Base-by-base conservation (phyloP, 164 flowering plant species). In the Vitis riparia region DNA sequence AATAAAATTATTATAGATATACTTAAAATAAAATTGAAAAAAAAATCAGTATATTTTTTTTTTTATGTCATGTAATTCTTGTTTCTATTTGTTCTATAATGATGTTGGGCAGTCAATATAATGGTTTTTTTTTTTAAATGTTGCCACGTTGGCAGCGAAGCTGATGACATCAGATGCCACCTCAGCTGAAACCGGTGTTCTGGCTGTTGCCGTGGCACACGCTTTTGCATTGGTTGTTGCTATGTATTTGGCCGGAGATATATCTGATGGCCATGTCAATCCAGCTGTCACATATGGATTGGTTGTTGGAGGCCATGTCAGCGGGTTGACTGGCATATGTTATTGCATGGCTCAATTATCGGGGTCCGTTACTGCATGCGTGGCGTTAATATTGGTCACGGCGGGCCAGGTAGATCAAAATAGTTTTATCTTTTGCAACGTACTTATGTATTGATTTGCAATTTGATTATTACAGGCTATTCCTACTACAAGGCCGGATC, bases 221-320 rank as follows among this genome's bases (percentile, higher is more conserved):
- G 70, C 72, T 10, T 74, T 78, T 59, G 77, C 75, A 0, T 29
- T 78, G 37, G 62, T 55, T 12, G 71, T 68, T 16, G 80, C 77
- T 3, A 66, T 70, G 9, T 57, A 68, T 11, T 61, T 71, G 50
- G 66, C 75, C 2, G 74, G 48, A 2, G 53, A 71, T 52, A 60
- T 69, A 51, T 74, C 77, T 2, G 77, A 73, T 9, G 77, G 73
- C 50, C 73, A 74, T 23, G 11, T 74, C 48, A 65, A 68, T 48
- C 80, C 80, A 27, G 77, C 77, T n/a, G 75, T 78, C 62, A 78
- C 80, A 5, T 62, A 74, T 13, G 80, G 77, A 52, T 55, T 70
- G 17, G 75, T 72, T 4, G 44, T 78, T 23, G 75, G 75, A 67
- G 72, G 80, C n/a, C 59, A 74, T 51, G 60, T 78, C 64, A 68